Evolutionary conservation across 768 basidiomycete species (phyloP).

Genomic region (Termitomyces sp.): DNA sequence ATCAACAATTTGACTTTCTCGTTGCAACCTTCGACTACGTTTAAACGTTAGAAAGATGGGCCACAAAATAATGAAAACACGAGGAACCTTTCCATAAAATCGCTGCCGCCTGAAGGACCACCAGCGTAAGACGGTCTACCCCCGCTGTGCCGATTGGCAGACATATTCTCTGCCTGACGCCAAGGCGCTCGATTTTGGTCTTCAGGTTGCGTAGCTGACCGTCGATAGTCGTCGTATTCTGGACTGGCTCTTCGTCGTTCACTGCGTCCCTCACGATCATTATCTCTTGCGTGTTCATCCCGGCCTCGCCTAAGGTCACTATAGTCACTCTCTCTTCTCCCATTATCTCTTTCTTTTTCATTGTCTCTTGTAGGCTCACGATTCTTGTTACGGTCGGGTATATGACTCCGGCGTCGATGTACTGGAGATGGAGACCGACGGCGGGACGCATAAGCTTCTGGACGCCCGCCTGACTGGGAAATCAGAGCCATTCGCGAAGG

Average conservation of each 20-base stretch:
- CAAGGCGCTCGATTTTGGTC: slow-evolving; percentile 30
- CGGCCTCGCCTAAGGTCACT: slow-evolving; percentile 18
- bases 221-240: slow-evolving; percentile 53
- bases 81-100: slow-evolving; percentile 70
- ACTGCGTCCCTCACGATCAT: slow-evolving; percentile 5
- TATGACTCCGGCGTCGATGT: slow-evolving; percentile 25
- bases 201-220: slow-evolving; percentile 31
- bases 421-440: slow-evolving; percentile 37
- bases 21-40: slow-evolving; percentile 62
- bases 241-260: slow-evolving; percentile 43
- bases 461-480: slow-evolving; percentile 6
- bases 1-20: slow-evolving; percentile 48
- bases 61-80: neutral
- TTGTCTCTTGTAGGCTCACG: slow-evolving; percentile 23
- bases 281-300: slow-evolving; percentile 11
- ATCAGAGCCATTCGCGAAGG: slow-evolving; percentile 13
- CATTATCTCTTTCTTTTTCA: slow-evolving; percentile 18
- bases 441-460: slow-evolving; percentile 2
- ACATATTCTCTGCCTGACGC: slow-evolving; percentile 53
- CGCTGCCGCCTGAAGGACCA: slow-evolving; percentile 32
- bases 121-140: slow-evolving; percentile 23
- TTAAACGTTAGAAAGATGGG: neutral
- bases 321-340: slow-evolving; percentile 12
- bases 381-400: slow-evolving; percentile 25
- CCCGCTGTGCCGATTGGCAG: slow-evolving; percentile 33